Evolutionary conservation across 1,284 basidiomycete species (phyloP).

Genomic region (Moesziomyces antarcticus): DNA sequence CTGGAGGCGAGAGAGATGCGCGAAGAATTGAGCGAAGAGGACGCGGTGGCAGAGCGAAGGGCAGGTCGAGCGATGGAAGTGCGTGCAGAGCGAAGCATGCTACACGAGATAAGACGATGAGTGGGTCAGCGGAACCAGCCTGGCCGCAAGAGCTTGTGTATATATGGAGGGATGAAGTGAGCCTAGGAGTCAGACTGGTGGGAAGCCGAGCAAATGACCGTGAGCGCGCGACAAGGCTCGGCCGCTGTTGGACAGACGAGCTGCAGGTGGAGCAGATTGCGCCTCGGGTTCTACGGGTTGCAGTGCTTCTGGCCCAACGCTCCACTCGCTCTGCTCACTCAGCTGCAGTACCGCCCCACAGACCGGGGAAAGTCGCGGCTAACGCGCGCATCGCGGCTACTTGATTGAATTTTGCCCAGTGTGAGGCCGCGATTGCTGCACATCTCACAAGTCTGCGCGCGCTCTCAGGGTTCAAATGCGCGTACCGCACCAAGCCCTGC

Average conservation of each 20-base stretch:
- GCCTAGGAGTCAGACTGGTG: not conserved
- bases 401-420: not conserved
- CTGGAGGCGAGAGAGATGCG: not conserved
- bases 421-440: not conserved
- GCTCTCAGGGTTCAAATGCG: not conserved
- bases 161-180: not conserved
- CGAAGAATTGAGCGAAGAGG: not conserved
- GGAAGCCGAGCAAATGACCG: not conserved
- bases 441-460: not conserved
- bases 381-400: slow-evolving; percentile 17
- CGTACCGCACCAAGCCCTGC: not conserved
- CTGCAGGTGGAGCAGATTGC: slow-evolving; percentile 9
- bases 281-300: slow-evolving; percentile 45
- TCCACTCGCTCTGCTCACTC: not conserved
- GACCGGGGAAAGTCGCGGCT: slow-evolving; percentile 4
- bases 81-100: slow-evolving; percentile 41
- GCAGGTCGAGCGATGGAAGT: slow-evolving; percentile 15
- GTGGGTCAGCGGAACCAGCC: too few relatives aligned
- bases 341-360: slow-evolving; percentile 5
- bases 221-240: not conserved
- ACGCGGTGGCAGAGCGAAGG: slow-evolving; percentile 4
- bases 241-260: not conserved
- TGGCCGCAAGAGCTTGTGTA: not conserved
- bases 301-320: slow-evolving; percentile 37
- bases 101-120: slow-evolving; percentile 2